Conservation (phyloP, 306 rosid genomes). For the Dalbergia oliveri region DNA sequence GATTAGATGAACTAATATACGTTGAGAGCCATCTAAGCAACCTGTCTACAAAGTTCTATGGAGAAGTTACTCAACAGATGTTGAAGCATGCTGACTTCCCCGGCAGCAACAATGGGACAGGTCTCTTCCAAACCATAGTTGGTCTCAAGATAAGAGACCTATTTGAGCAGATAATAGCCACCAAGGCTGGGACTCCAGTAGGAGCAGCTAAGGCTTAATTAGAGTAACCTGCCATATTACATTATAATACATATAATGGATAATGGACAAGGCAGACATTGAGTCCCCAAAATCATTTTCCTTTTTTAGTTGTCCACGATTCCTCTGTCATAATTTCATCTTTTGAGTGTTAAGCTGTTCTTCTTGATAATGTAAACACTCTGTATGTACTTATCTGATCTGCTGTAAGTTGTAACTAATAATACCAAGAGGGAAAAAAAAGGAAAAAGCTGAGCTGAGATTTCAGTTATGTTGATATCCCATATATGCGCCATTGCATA, state of each 20-base stretch:
- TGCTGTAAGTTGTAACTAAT: conserved; percentile 48
- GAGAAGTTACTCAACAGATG: conserved; percentile 98
- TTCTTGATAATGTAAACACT: conserved; percentile 51
- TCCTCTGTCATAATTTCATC: conserved; percentile 34
- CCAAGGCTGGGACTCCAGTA: conserved; percentile 65
- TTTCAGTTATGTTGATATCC: conserved; percentile 48
- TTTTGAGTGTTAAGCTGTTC: conserved; percentile 53
- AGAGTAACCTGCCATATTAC: conserved; percentile 19
- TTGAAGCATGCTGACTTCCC: conserved; percentile 98
- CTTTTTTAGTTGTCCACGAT: conserved; percentile 41
- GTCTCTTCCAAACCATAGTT: conserved; percentile 94
- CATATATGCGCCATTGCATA: conserved; percentile 3
- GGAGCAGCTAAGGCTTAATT: conserved; percentile 70
- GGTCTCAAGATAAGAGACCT: conserved; percentile 95
- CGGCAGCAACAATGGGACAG: conserved; percentile 97
- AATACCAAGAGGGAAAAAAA: conserved; percentile 39
- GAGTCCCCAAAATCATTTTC: conserved; percentile 37
- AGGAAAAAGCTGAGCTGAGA: conserved; percentile 47
- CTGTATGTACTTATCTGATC: conserved; percentile 51
- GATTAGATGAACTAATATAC: conserved; percentile 94
- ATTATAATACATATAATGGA: conserved; percentile 33
- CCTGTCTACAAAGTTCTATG: conserved; percentile 90
- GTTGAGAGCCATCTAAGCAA: conserved; percentile 98
- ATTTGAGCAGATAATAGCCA: conserved; percentile 78
- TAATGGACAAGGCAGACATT: conserved; percentile 38